phyloP scores from a whole-genome alignment of 768 basidiomycete genomes.

The Suillus alpinus region DNA sequence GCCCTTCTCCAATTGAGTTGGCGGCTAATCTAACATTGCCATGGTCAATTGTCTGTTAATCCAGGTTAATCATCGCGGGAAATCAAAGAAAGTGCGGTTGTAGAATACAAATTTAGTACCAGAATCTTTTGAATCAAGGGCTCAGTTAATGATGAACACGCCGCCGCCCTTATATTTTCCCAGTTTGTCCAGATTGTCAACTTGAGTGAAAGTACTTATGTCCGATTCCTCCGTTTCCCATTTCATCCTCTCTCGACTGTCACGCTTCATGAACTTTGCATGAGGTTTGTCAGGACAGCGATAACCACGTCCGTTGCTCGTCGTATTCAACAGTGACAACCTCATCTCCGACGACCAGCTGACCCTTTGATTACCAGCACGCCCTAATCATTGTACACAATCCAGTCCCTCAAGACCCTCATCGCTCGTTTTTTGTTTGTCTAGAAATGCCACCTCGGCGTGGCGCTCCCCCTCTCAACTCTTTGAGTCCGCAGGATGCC shows the following conservation, averaged over 20 bases:
- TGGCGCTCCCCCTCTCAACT: slow-evolving; percentile 35
- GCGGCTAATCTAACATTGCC: not conserved
- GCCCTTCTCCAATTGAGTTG: not conserved
- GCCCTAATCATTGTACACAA: slow-evolving; percentile 2
- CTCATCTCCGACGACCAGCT: not conserved
- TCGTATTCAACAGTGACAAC: not conserved
- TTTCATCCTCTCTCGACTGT: not conserved
- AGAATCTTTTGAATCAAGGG: not conserved
- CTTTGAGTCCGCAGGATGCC: slow-evolving; percentile 39
- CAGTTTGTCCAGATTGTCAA: not conserved
- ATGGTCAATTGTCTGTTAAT: not conserved
- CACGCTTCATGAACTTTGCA: slow-evolving; percentile 1
- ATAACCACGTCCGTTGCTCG: not conserved
- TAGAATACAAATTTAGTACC: not conserved
- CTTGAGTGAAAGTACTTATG: slow-evolving; percentile 2
- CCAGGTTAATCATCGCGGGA: not conserved
- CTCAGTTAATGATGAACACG: not conserved
- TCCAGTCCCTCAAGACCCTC: slow-evolving; percentile 5
- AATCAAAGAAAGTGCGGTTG: not conserved
- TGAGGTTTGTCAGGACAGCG: not conserved
- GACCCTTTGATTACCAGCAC: not conserved
- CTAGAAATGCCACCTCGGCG: slow-evolving; percentile 51
- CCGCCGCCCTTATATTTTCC: slow-evolving; percentile 2
- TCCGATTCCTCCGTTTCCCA: not conserved
- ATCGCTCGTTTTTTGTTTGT: slow-evolving; percentile 11